phyloP scores from a whole-genome alignment of 805 yeast species.

The Wilhelminamyces savonicus region DNA sequence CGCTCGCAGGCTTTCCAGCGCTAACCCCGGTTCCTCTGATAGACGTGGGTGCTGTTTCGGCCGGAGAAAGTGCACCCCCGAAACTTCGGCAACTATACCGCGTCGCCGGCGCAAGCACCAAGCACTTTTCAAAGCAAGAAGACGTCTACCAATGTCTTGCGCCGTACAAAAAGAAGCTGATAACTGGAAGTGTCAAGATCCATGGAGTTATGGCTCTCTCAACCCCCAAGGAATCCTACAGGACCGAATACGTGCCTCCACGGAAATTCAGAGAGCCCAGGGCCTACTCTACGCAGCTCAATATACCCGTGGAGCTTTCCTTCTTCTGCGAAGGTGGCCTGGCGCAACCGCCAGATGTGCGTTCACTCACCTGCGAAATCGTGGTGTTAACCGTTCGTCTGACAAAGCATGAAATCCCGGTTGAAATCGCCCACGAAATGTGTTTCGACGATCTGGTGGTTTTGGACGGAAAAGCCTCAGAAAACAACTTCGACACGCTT shows the following conservation, averaged over 20 bases:
- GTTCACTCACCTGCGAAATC: no score
- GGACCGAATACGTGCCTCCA: conserved; percentile 28
- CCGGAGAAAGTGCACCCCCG: no score
- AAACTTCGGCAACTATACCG: conserved; percentile 29
- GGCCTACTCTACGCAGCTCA: conserved; percentile 11
- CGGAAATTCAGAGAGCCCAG: conserved; percentile 14
- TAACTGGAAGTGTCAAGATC: conserved; percentile 25
- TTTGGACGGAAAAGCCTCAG: not conserved
- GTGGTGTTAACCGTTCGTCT: conserved; percentile 30
- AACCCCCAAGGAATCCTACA: conserved; percentile 26
- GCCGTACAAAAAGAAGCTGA: conserved; percentile 25
- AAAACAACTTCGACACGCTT: conserved; percentile 25
- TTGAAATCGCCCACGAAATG: conserved; percentile 35
- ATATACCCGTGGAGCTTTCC: conserved; percentile 27
- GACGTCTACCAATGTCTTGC: conserved; percentile 24
- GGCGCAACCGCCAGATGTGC: no score
- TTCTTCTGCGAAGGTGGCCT: conserved; percentile 15
- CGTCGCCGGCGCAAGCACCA: conserved; percentile 11
- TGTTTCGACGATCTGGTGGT: conserved; percentile 29
- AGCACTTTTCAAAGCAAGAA: conserved; percentile 6
- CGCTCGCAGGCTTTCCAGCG: no score
- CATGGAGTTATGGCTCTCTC: conserved; percentile 28
- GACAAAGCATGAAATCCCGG: conserved; percentile 29
- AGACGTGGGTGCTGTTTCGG: no score
- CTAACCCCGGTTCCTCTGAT: conserved; percentile 2